Conservation (phyloP, 2,329 filamentous ascomycete genomes). For the Trichoderma hamatum region DNA sequence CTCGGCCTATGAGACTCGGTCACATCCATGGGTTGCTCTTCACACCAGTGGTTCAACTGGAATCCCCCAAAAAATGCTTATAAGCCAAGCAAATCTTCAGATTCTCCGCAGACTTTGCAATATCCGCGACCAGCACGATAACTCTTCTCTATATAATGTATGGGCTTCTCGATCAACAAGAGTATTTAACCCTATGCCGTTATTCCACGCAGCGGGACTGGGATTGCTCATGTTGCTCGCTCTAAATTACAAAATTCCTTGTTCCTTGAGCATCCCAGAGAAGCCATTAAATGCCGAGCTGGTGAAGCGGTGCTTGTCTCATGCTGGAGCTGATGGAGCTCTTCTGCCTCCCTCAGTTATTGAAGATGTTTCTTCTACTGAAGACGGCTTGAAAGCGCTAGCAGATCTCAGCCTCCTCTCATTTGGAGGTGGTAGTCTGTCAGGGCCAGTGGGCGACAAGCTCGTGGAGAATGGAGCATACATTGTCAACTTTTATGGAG, state of each 20-base stretch:
- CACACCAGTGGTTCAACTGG: background rate
- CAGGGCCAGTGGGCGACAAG: background rate
- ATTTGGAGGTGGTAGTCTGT: background rate
- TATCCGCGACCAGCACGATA: conserved; percentile 16
- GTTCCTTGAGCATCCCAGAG: background rate
- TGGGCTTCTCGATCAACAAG: conserved; percentile 17
- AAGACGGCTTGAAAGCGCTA: background rate
- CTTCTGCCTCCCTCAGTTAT: background rate
- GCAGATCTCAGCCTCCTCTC: background rate
- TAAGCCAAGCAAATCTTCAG: background rate
- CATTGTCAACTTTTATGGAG: background rate
- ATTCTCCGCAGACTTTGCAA: background rate
- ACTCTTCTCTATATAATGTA: conserved; percentile 12
- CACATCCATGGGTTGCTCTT: background rate
- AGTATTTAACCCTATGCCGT: conserved; percentile 38
- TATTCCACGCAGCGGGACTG: conserved; percentile 45
- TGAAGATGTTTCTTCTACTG: background rate
- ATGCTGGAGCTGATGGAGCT: background rate
- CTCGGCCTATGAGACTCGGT: conserved; percentile 33
- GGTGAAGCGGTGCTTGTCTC: background rate
- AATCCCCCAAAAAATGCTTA: background rate
- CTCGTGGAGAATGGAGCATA: background rate
- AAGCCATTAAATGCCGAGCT: background rate
- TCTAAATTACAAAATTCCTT: background rate
- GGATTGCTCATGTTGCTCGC: conserved; percentile 33